Conservation (phyloP, 306 rosid genomes). For the Fragaria iinumae region DNA sequence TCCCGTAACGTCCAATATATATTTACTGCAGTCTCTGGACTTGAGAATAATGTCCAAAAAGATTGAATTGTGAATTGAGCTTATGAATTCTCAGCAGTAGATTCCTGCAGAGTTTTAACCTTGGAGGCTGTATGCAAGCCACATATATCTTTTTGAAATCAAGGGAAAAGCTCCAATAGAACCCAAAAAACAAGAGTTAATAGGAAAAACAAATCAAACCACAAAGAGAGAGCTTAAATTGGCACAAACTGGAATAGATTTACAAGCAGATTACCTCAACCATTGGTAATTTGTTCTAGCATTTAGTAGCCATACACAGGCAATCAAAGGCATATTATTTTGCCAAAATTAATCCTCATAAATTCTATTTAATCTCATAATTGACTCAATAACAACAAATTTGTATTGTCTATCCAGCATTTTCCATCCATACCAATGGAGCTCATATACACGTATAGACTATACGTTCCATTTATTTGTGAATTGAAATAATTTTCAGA, state of each 20-base stretch:
- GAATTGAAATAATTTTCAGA: neutral
- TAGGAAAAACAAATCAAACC: neutral
- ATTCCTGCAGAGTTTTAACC: neutral
- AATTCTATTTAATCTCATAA: slow-evolving; percentile 24
- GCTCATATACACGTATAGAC: neutral
- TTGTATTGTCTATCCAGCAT: neutral
- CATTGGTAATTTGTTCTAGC: slow-evolving; percentile 10
- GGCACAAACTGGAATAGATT: slow-evolving; percentile 8
- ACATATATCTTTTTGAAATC: neutral
- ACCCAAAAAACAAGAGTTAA: neutral
- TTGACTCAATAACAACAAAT: neutral
- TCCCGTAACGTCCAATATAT: neutral
- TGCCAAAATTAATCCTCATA: slow-evolving; percentile 35
- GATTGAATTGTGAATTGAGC: neutral
- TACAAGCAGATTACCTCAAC: neutral
- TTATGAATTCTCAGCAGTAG: neutral
- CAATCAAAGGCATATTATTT: slow-evolving; percentile 18
- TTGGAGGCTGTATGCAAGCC: neutral
- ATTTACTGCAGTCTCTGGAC: neutral
- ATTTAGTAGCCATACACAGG: slow-evolving; percentile 18
- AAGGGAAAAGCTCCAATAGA: neutral
- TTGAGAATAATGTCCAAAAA: neutral
- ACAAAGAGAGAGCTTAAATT: slow-evolving; percentile 3
- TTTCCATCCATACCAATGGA: neutral
- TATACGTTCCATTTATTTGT: too few relatives aligned